Evolutionary conservation across 306 rosid species (phyloP).

Genomic region (Vachellia pachyceras): DNA sequence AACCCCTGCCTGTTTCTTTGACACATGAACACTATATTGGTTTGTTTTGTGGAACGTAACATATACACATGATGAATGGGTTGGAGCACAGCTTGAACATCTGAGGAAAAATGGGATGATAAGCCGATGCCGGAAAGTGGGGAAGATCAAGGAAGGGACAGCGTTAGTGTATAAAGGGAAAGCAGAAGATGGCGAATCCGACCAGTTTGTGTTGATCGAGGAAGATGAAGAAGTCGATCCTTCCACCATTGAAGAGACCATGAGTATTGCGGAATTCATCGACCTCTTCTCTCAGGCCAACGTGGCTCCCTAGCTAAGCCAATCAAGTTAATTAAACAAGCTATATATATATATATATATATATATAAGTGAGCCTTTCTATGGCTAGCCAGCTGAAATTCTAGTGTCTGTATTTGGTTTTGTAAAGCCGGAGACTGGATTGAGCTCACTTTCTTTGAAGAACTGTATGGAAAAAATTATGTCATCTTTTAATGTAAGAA

Average conservation of each 20-base stretch:
- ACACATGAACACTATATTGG: too few relatives aligned
- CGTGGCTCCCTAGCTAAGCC: not conserved
- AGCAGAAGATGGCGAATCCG: not conserved
- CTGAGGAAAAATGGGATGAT: not conserved
- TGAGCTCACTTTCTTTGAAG: too few relatives aligned
- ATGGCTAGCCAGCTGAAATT: too few relatives aligned
- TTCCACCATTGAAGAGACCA: not conserved
- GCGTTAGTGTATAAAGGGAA: not conserved
- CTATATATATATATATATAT: too few relatives aligned
- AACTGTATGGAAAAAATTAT: too few relatives aligned
- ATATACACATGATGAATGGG: not conserved
- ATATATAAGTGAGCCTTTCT: not conserved
- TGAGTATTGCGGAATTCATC: not conserved
- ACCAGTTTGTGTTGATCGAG: not conserved
- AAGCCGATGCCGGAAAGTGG: not conserved
- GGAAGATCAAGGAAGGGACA: not conserved
- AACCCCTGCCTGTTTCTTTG: too few relatives aligned
- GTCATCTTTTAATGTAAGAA: too few relatives aligned
- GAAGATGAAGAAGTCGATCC: not conserved
- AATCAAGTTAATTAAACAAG: too few relatives aligned
- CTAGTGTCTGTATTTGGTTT: too few relatives aligned
- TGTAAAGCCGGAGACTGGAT: too few relatives aligned
- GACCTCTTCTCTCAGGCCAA: not conserved
- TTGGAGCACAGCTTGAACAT: not conserved
- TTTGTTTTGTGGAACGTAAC: not conserved